Percentiles rank a stretch among this genome's conserved stretches.
These are phyloP conservation scores for Pelargonium cotyledonis DNA, from an alignment of 441 rosid genomes.

Conservation along the genomic window DNA sequence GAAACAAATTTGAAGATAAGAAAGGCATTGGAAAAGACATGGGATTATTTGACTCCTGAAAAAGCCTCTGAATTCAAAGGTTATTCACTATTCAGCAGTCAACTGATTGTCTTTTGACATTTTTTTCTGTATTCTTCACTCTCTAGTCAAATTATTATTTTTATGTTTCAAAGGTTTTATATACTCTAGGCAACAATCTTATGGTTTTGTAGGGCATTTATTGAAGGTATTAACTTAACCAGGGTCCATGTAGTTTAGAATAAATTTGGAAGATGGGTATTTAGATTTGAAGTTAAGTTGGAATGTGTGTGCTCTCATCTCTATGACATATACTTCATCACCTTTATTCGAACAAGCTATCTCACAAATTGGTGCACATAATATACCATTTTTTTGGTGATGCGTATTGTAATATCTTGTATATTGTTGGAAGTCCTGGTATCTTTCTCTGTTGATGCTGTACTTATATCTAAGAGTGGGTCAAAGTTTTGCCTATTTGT, in stretches of 20 bases:
- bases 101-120: background rate
- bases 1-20: slow-evolving; percentile 98
- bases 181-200: background rate
- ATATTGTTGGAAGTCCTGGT: background rate
- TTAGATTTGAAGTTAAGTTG: background rate
- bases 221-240: background rate
- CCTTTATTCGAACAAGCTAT: background rate
- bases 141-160: background rate
- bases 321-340: background rate
- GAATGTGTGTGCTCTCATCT: background rate
- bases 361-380: background rate
- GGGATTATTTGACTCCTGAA: slow-evolving; percentile 91
- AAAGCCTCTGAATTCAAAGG: slow-evolving; percentile 90
- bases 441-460: slow-evolving; percentile 2
- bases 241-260: background rate
- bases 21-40: slow-evolving; percentile 94
- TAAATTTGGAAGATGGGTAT: background rate
- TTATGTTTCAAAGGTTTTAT: background rate
- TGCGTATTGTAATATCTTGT: slow-evolving; percentile 2
- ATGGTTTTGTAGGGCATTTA: background rate
- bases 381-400: background rate
- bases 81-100: slow-evolving; percentile 17
- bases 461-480: background rate
- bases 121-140: background rate
- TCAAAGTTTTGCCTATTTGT: background rate